phyloP scores from a whole-genome alignment of 768 basidiomycete species.

The Mycena vulgaris region DNA sequence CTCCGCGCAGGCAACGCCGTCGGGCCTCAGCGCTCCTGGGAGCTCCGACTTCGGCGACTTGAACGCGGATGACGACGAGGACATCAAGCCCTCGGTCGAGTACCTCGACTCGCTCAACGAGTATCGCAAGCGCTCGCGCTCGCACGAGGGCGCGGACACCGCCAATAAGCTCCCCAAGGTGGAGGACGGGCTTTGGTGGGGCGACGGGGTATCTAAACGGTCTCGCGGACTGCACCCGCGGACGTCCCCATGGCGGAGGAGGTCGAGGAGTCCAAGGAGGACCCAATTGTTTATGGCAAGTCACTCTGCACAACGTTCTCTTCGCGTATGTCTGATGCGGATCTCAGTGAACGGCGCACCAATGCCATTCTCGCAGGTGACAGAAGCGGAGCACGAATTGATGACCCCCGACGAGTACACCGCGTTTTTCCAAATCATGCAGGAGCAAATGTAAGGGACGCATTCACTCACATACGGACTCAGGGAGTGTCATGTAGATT shows the following conservation, averaged over 20 bases:
- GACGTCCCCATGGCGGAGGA: constrained; percentile 45
- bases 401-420: constrained; percentile 97
- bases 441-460: constrained; percentile 47
- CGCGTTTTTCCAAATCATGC: constrained; percentile 81
- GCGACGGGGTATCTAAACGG: constrained; percentile 46
- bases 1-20: constrained; percentile 75
- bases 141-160: constrained; percentile 61
- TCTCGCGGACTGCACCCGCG: constrained; percentile 23
- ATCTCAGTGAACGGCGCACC: constrained; percentile 79
- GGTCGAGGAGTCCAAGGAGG: constrained; percentile 55
- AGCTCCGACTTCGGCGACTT: constrained; percentile 68
- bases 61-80: constrained; percentile 74
- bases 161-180: constrained; percentile 58
- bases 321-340: not conserved
- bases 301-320: not conserved
- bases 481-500: constrained; percentile 13
- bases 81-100: constrained; percentile 75
- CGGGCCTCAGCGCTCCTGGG: constrained; percentile 58
- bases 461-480: not conserved
- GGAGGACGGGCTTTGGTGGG: constrained; percentile 16
- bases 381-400: constrained; percentile 91
- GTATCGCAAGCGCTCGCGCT: constrained; percentile 82
- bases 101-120: constrained; percentile 81
- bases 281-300: constrained; percentile 81
- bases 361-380: constrained; percentile 84